These are phyloP conservation scores for Rhododendron griersonianum DNA, from an alignment of 148 eudicot species.

Conservation along the genomic window DNA sequence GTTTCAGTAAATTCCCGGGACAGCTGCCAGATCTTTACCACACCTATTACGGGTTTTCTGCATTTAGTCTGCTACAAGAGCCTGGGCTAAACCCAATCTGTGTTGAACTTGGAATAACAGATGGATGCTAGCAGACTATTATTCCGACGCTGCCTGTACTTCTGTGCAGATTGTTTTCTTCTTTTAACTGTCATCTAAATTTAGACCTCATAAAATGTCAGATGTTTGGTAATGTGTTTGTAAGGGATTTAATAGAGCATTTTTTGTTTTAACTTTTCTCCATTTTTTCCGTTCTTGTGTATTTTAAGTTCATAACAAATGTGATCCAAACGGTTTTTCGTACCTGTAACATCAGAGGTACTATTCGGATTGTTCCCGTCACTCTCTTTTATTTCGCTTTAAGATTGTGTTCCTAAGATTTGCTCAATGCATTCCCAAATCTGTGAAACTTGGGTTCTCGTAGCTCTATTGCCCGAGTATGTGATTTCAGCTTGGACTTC, in stretches of 20 bases:
- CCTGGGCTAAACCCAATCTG: slow-evolving; percentile 45
- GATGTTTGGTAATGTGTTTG: background rate
- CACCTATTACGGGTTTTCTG: slow-evolving; percentile 77
- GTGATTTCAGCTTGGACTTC: background rate
- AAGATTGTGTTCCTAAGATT: background rate
- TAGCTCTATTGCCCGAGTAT: background rate
- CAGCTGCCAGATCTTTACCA: slow-evolving; percentile 85
- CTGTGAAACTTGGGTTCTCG: background rate
- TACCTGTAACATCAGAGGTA: background rate
- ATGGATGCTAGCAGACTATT: slow-evolving; percentile 33
- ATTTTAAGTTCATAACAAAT: background rate
- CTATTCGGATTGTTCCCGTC: background rate
- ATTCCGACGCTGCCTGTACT: background rate
- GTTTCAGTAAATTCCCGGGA: slow-evolving; percentile 84
- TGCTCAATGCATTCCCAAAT: background rate
- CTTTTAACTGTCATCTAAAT: background rate
- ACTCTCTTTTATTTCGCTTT: background rate
- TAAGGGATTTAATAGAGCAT: background rate
- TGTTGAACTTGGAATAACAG: slow-evolving; percentile 65
- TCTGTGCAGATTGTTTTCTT: background rate
- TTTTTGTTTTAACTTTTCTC: background rate
- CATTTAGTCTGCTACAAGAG: slow-evolving; percentile 74
- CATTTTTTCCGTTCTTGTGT: background rate
- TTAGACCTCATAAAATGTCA: slow-evolving; percentile 5
- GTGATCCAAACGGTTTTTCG: background rate